Conservation (phyloP, 106 monocot genomes). For the Apostasia ramifera region DNA sequence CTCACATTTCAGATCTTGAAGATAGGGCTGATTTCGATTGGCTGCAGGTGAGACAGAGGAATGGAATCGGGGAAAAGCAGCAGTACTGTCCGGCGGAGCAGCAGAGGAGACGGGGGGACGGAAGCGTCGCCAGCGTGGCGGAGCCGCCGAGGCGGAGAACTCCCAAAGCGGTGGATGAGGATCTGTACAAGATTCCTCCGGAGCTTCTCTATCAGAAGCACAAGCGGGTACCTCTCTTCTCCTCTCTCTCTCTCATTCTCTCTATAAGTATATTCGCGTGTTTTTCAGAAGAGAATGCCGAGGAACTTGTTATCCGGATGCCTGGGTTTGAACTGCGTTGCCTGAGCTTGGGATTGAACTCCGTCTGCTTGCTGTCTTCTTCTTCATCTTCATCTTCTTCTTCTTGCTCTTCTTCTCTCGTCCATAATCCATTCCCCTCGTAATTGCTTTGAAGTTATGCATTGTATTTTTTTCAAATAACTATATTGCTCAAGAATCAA, state of each 20-base stretch:
- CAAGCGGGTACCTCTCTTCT: neutral
- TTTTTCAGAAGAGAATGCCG: conserved; percentile 19
- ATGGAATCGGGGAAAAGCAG: neutral
- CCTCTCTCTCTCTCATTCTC: neutral
- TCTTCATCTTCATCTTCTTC: no score
- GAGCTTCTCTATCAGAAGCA: conserved; percentile 7
- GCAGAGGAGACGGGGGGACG: neutral
- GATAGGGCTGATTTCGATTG: neutral
- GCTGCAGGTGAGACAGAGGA: neutral
- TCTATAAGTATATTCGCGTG: neutral
- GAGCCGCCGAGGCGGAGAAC: neutral
- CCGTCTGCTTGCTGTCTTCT: no score
- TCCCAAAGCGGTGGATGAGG: conserved; percentile 5
- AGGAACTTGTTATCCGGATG: conserved; percentile 26
- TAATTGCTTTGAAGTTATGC: no score
- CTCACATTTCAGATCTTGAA: neutral
- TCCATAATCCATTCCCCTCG: no score
- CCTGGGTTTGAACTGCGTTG: conserved; percentile 25
- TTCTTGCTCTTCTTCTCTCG: no score
- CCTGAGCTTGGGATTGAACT: conserved; percentile 6
- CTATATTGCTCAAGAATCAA: no score
- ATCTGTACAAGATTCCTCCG: conserved; percentile 14
- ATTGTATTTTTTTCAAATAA: no score
- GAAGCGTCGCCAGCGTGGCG: neutral
- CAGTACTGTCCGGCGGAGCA: neutral